These are phyloP conservation scores for Trametes gibbosa DNA, from an alignment of 768 basidiomycete genomes.

Conservation along the genomic window DNA sequence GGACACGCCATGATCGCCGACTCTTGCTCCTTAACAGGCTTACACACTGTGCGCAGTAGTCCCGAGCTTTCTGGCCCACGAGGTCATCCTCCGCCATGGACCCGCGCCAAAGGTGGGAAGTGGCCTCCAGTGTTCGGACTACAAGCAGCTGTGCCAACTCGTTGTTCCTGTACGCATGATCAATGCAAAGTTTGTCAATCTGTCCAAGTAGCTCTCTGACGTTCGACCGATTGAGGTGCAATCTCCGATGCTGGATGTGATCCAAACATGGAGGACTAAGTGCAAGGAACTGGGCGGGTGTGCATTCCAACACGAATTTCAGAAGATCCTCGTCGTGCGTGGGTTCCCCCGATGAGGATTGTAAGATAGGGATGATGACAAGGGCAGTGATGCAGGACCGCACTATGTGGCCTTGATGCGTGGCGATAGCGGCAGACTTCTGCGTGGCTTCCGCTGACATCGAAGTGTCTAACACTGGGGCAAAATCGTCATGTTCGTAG, in stretches of 20 bases:
- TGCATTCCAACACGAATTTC: slow-evolving; percentile 48
- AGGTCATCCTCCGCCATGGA: slow-evolving; percentile 25
- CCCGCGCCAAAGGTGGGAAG: slow-evolving; percentile 56
- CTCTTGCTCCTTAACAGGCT: slow-evolving; percentile 37
- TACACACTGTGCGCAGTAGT: slow-evolving; percentile 30
- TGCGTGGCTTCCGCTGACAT: background rate
- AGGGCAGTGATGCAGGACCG: slow-evolving; percentile 60
- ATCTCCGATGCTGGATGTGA: slow-evolving; percentile 50
- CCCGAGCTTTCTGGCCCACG: slow-evolving; percentile 43
- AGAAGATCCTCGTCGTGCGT: slow-evolving; percentile 62
- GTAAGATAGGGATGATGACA: slow-evolving; percentile 59
- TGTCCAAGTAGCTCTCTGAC: slow-evolving; percentile 53
- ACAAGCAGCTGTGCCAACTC: slow-evolving; percentile 51
- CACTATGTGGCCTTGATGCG: slow-evolving; percentile 33
- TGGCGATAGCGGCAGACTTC: background rate
- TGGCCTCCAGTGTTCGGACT: slow-evolving; percentile 63
- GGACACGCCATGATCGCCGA: slow-evolving; percentile 61
- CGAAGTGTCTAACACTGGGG: slow-evolving; percentile 34
- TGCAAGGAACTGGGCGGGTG: slow-evolving; percentile 54
- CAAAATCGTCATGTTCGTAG: slow-evolving; percentile 58
- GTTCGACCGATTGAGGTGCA: slow-evolving; percentile 50
- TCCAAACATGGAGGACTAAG: slow-evolving; percentile 55
- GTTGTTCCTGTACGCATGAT: slow-evolving; percentile 55
- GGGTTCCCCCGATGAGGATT: slow-evolving; percentile 53
- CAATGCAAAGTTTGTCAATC: slow-evolving; percentile 48